A percentile compares a stretch with the other conserved stretches of the same genome.
These are phyloP conservation scores for Naganishia liquefaciens DNA, from an alignment of 1,284 basidiomycete species.

Conservation along the genomic window DNA sequence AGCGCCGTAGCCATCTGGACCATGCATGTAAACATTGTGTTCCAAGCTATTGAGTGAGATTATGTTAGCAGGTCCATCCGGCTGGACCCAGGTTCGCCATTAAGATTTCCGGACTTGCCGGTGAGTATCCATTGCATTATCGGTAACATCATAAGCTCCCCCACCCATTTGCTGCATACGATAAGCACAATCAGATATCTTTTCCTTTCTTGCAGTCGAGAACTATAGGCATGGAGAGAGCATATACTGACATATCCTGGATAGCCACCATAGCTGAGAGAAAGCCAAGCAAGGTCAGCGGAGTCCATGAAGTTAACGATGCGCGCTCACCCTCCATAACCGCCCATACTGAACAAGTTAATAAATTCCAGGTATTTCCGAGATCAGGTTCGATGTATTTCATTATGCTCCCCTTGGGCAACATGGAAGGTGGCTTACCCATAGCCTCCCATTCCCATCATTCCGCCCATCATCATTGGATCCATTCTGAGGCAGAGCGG, in stretches of 20 bases:
- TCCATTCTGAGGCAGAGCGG: constrained; percentile 14
- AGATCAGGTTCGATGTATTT: neutral
- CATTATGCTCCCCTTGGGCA: neutral
- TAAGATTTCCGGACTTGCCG: constrained; percentile 23
- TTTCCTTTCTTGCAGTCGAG: neutral
- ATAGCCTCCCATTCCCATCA: constrained; percentile 28
- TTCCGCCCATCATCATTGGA: constrained; percentile 32
- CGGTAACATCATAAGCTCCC: constrained; percentile 32
- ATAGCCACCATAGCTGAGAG: constrained; percentile 24
- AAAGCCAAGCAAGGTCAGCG: neutral
- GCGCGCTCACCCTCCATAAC: constrained; percentile 14
- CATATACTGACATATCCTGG: constrained; percentile 26
- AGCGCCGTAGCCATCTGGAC: constrained; percentile 33
- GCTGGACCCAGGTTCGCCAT: neutral
- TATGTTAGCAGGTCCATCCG: neutral
- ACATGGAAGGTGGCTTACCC: neutral
- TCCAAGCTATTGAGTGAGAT: constrained; percentile 16
- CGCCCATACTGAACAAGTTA: neutral
- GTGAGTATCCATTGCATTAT: constrained; percentile 30
- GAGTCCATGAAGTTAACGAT: no score
- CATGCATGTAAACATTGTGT: constrained; percentile 32
- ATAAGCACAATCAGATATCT: neutral
- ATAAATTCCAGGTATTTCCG: neutral
- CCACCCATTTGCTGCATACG: constrained; percentile 35
- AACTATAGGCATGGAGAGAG: neutral